Evolutionary conservation across 345 rosid species (phyloP).

Genomic region (Eutrema japonicum): DNA sequence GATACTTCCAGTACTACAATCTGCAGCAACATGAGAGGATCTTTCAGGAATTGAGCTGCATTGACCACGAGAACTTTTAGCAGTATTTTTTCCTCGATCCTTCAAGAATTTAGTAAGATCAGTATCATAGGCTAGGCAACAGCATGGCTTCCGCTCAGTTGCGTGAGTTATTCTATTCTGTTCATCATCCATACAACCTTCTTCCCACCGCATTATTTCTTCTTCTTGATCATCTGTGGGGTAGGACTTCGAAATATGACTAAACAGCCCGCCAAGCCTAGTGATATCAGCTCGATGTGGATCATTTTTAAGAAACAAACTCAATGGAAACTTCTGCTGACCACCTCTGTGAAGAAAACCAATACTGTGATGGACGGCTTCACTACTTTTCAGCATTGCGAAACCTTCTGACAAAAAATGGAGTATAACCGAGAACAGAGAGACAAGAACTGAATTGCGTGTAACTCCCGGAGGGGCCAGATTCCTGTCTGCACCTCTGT

Average conservation of each 20-base stretch:
- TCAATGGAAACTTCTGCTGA: conserved; percentile 77
- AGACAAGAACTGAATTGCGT: conserved; percentile 85
- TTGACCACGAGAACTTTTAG: conserved; percentile 66
- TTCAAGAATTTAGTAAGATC: conserved; percentile 70
- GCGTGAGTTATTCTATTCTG: conserved; percentile 74
- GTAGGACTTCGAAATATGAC: conserved; percentile 77
- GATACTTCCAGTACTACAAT: conserved; percentile 75
- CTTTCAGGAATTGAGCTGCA: conserved; percentile 74
- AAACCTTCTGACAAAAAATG: conserved; percentile 96
- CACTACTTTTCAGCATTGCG: conserved; percentile 55
- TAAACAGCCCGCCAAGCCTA: conserved; percentile 92
- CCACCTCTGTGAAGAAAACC: conserved; percentile 97
- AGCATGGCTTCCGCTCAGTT: conserved; percentile 84
- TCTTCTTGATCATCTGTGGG: conserved; percentile 68
- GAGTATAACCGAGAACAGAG: conserved; percentile 79
- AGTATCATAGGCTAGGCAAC: conserved; percentile 78
- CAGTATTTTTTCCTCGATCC: conserved; percentile 56
- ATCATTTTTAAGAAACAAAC: conserved; percentile 81
- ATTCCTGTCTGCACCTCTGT: conserved; percentile 84
- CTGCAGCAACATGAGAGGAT: conserved; percentile 84
- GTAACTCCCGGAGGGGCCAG: conserved; percentile 81
- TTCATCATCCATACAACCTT: conserved; percentile 92
- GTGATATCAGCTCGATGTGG: conserved; percentile 78
- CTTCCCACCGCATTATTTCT: conserved; percentile 90
- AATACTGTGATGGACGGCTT: conserved; percentile 51